A percentile compares a stretch with the other conserved stretches of the same genome.
Evolutionary conservation across 83 land plant genomes (phyloP).

Genomic region (Diphasiastrum complanatum): DNA sequence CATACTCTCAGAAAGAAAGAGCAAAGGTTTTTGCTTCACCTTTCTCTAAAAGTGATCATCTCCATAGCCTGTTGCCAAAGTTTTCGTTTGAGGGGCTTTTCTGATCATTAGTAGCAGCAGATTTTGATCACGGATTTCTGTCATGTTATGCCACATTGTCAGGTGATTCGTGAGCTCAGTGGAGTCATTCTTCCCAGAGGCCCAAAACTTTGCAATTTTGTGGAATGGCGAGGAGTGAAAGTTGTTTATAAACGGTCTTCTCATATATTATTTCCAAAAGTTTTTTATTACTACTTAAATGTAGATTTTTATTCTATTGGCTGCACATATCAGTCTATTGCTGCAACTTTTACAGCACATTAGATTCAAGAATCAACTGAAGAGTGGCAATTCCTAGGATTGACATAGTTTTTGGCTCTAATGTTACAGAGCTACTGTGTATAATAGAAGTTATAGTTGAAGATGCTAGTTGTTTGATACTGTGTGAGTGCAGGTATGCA

Average conservation of each 20-base stretch:
- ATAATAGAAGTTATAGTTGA: too few species aligned
- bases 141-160: background rate
- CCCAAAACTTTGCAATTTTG: slow-evolving; percentile 93
- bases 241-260: slow-evolving; percentile 87
- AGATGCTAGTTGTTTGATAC: background rate
- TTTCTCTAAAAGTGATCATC: background rate
- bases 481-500: slow-evolving; percentile 69
- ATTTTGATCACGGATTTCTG: background rate
- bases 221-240: slow-evolving; percentile 95
- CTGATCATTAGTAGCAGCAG: background rate
- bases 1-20: slow-evolving; percentile 89
- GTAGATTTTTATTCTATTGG: background rate
- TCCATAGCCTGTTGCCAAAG: background rate
- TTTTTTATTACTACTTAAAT: background rate
- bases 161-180: slow-evolving; percentile 92
- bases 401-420: too few species aligned
- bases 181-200: slow-evolving; percentile 82
- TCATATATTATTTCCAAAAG: background rate
- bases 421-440: too few species aligned
- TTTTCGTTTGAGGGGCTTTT: background rate
- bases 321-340: background rate
- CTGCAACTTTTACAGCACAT: slow-evolving; percentile 1
- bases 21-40: slow-evolving; percentile 50
- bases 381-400: too few species aligned
- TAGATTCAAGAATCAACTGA: background rate